Conservation (phyloP, 1,284 basidiomycete species). For the Leccinum huronense region DNA sequence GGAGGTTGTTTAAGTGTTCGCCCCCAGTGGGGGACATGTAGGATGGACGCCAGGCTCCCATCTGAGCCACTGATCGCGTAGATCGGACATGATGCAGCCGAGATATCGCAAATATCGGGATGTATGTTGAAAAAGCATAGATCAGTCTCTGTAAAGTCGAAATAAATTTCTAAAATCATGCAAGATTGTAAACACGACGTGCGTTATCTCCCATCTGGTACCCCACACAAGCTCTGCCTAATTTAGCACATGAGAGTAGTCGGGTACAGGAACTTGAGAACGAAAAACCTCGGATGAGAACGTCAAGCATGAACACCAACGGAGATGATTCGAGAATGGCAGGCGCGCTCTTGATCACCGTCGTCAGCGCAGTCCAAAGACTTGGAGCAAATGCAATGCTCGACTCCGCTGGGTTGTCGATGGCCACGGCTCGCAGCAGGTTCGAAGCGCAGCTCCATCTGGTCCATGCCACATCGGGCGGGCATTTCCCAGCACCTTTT, state of each 20-base stretch:
- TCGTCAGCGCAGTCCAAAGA: neutral
- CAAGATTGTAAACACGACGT: neutral
- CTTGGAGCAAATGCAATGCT: neutral
- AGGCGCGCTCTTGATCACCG: neutral
- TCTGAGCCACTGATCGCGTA: no score
- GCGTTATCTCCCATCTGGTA: neutral
- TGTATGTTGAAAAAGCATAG: no score
- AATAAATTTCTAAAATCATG: no score
- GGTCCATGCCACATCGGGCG: no score
- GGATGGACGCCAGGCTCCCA: no score
- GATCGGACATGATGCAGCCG: no score
- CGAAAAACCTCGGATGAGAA: neutral
- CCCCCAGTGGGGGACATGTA: no score
- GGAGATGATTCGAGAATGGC: neutral
- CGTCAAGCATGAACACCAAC: neutral
- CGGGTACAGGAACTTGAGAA: conserved; percentile 16
- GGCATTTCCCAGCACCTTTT: neutral
- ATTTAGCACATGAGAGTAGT: neutral
- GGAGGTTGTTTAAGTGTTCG: no score
- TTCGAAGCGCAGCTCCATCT: neutral
- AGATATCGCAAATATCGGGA: no score
- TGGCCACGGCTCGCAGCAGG: neutral
- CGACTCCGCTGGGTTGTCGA: neutral
- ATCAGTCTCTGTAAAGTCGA: no score
- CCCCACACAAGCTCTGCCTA: neutral